These are phyloP conservation scores for Penicillium sp. DNA, from an alignment of 2,329 filamentous ascomycete genomes.

Conservation along the genomic window DNA sequence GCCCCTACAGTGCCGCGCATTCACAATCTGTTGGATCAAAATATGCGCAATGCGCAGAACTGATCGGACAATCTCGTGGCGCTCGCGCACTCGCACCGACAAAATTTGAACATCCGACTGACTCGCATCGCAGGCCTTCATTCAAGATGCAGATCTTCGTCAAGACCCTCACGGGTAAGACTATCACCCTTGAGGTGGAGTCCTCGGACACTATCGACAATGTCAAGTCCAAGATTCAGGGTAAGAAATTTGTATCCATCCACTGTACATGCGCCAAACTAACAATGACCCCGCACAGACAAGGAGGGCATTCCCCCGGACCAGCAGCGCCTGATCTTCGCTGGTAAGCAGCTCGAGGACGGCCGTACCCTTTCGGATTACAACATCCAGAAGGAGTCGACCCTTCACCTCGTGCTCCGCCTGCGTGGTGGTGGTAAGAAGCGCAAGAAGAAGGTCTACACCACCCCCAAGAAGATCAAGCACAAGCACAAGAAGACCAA, in stretches of 20 bases:
- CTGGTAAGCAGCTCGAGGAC: slow-evolving; percentile 99
- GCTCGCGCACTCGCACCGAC: background rate
- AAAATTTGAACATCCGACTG: slow-evolving; percentile 15
- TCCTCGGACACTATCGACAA: slow-evolving; percentile 99
- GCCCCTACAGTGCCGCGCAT: background rate
- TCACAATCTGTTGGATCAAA: background rate
- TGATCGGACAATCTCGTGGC: background rate
- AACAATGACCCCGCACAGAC: slow-evolving; percentile 59
- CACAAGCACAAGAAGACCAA: slow-evolving; percentile 99
- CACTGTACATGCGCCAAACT: background rate
- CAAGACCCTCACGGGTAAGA: slow-evolving; percentile 91
- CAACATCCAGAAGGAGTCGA: slow-evolving; percentile 99
- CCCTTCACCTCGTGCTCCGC: slow-evolving; percentile 95
- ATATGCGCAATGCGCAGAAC: slow-evolving; percentile 6
- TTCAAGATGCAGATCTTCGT: slow-evolving; percentile 56
- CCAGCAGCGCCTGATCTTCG: slow-evolving; percentile 99
- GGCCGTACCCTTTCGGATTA: slow-evolving; percentile 98
- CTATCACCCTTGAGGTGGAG: slow-evolving; percentile 99
- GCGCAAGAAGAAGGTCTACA: slow-evolving; percentile 99
- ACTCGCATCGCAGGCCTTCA: slow-evolving; percentile 40
- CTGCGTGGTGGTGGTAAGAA: slow-evolving; percentile 99
- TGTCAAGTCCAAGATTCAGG: slow-evolving; percentile 96
- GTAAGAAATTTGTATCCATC: slow-evolving; percentile 39
- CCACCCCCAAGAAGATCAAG: slow-evolving; percentile 99
- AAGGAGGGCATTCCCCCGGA: slow-evolving; percentile 99